Evolutionary conservation across 306 rosid genomes (phyloP), one percentile per base, ranked within the genome.

Genomic region (Cucurbita pepo): DNA sequence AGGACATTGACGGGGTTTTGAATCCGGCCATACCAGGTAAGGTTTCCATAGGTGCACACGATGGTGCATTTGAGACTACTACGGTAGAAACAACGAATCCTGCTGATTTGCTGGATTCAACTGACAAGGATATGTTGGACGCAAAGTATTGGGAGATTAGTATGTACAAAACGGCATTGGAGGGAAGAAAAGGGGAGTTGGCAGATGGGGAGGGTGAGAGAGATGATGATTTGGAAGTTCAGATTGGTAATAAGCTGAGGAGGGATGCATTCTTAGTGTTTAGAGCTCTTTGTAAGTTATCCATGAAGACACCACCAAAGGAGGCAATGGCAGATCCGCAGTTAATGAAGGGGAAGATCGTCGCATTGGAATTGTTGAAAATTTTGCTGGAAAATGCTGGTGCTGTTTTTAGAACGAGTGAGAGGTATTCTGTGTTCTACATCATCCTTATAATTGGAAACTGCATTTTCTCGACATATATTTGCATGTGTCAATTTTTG

Each of bases 141-240:
- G 99, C 99, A 0, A 95, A 95, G 81, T 95, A 95, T 74, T 95
- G 99, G 99, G 99, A 95, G 81, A 95, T 95, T 71, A 95, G 99
- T 66, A 95, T 95, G 99, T 95, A 95, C 43, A 95, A 95, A 85
- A 88, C 96, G n/a, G 99, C 99, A 0, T 81, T 95, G 88, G 99
- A 95, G 80, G 99, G 93, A 10, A 78, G 99, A 81, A 95, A 95
- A 47, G 97, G 89, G 8, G 99, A 95, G 78, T 80, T 95, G 79
- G 96, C 84, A 41, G 99, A 91, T 47, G 99, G 97, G 63, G 99
- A 95, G 54, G 58, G 71, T 8, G 99, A 95, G 78, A 95, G 90
- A 74, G 99, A 95, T 74, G 99, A 95, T 37, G 99, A 95, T 82
- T 88, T 95, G 89, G 99, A 95, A 76, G 96, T 95, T 84, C 97